Evolutionary conservation across 2,329 filamentous ascomycete genomes (phyloP).

Genomic region (Salinomyces thailandicus): DNA sequence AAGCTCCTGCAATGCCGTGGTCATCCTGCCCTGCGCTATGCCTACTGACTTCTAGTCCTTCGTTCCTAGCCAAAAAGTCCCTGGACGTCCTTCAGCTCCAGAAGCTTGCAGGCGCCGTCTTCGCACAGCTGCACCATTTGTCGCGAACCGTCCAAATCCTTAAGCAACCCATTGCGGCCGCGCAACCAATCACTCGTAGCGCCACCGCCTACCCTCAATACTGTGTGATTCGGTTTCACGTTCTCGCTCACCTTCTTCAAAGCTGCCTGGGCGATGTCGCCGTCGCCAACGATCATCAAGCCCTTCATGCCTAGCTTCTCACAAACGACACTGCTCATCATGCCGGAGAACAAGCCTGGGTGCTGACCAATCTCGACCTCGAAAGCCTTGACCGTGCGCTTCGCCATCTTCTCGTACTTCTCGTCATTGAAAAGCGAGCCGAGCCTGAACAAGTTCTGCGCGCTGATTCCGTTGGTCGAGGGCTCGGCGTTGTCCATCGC

Average conservation of each 20-base stretch:
- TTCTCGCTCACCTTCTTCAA: conserved; percentile 30
- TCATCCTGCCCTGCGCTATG: background rate
- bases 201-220: conserved; percentile 29
- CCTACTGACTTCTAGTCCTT: too few species aligned
- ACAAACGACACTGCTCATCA: conserved; percentile 66
- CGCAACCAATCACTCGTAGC: conserved; percentile 39
- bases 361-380: conserved; percentile 87
- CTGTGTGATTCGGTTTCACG: conserved; percentile 28
- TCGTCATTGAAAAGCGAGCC: conserved; percentile 57
- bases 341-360: conserved; percentile 77
- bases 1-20: too few species aligned
- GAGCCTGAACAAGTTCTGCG: conserved; percentile 76
- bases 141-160: conserved; percentile 31
- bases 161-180: conserved; percentile 39
- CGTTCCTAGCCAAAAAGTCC: conserved; percentile 12
- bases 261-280: conserved; percentile 31
- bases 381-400: conserved; percentile 71
- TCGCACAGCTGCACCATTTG: conserved; percentile 39
- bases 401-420: conserved; percentile 53
- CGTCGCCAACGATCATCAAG: conserved; percentile 45
- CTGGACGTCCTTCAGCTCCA: conserved; percentile 19
- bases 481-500: conserved; percentile 90
- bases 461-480: conserved; percentile 79
- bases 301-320: conserved; percentile 59
- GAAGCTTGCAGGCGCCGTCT: conserved; percentile 26